Base-by-base conservation (phyloP, 352 stramenopile genomes). In the Globisporangium cystogenes region DNA sequence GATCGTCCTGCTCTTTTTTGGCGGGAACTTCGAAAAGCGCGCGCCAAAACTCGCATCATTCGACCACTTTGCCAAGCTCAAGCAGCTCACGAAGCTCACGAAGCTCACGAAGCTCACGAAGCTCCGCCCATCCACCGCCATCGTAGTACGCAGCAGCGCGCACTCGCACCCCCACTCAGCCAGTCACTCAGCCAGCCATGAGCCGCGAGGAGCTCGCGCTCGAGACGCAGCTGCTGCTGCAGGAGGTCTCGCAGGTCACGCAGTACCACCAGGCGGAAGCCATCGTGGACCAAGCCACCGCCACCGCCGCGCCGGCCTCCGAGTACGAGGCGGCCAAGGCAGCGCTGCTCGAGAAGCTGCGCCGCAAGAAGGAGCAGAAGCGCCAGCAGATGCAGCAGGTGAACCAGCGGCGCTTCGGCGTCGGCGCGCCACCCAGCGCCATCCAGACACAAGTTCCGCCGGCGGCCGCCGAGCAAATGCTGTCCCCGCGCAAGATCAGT, bases 181-280 rank as follows among this genome's bases (percentile, higher is more conserved):
- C 12, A 41, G 4, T 14, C 23, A 31, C 35, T 12, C 16, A 41
- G 23, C 23, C 15, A 46, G 15, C 63, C 27, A 14, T 72, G 64
- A 78, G 66, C 53, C 50, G 58, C 48, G 73, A 84, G 55, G 69
- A 82, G 63, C 35, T 91, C 53, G 81, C 81, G 52, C 68, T 91
- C 37, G 62, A 91, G 70, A 89, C 81, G 60, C 77, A 91, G 64
- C 62, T 89, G 8, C 63, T 91, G 71, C 68, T 91, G 67, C 77
- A 91, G 60, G 72, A 88, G 65, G 76, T 73, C 46, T 75, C 79
- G 55, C 77, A 87, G 51, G 64, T 75, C 35, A 76, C 65, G 51
- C 68, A 74, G 39, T 62, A 72, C 35, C 55, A 59, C 47, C 45
- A 62, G 21, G 60, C 68, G 26, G 71, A 76, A 35, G 63, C 55